Base-by-base conservation (phyloP, 2,329 filamentous ascomycete genomes). In the Microascus cirrosus region DNA sequence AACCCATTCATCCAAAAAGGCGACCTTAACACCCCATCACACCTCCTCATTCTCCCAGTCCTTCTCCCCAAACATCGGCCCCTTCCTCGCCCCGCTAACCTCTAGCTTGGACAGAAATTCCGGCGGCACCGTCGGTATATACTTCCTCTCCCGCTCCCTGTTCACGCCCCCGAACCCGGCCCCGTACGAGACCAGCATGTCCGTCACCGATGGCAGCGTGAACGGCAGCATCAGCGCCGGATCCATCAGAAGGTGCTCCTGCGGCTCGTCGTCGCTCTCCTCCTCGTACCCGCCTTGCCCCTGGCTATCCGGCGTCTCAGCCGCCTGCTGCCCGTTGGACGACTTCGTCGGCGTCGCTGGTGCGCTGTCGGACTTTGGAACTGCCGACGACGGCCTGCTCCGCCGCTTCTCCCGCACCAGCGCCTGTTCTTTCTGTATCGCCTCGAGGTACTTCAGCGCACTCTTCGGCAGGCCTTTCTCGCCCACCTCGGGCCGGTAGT, bases 111-210 rank as follows among this genome's bases (percentile, higher is more conserved):
- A 84, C 60, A 99, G 75, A 67, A 97, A 96, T 72, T 99, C 94
- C 0, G 92, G 87, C 20, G 94, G 93, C 57, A 99, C 89, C 0
- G 90, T 95, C 2, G 94, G 94, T 53, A 96, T 95, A 70, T 99
- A 99, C 73, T 96, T 96, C 63, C 90, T 81, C 71, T 95, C 94
- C 59, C 91, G 81, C 72, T 97, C 94, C 61, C 88, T 82, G 73
- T 99, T 96, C 53, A 94, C 77, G 0, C 94, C 94, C 5, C 94
- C 94, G 66, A 97, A 94, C 0, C 94, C 94, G 13, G 94, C 92
- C 0, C 94, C 94, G 66, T 95, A 99, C 63, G 86, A 93, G 54
- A 99, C 84, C 54, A 97, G 80, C 94, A 99, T 99, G 70, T 99
- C 94, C 28, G 92, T 97, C 59, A 90, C 94, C 1, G 93, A 96